phyloP scores from a whole-genome alignment of 2,329 filamentous ascomycete genomes.

The Nemania serpens region DNA sequence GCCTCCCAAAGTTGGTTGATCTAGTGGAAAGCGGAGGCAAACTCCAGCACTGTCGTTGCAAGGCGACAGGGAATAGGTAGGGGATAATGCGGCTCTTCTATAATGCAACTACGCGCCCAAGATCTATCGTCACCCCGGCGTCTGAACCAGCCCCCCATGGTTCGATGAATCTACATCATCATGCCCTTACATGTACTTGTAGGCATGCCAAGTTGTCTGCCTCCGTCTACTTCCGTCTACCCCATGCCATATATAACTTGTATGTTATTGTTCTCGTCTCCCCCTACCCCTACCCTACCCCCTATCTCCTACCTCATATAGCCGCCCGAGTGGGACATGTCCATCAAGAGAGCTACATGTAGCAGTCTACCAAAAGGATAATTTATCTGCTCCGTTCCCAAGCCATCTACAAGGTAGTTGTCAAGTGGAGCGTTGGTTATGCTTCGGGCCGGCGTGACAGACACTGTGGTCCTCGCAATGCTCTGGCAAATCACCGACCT shows the following conservation, averaged over 20 bases:
- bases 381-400: not conserved
- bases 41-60: constrained; percentile 13
- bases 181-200: constrained; percentile 11
- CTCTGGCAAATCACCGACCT: constrained; percentile 14
- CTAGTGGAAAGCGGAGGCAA: not conserved
- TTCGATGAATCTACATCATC: constrained; percentile 20
- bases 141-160: constrained; percentile 10
- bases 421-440: constrained; percentile 2
- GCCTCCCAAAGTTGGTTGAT: not conserved
- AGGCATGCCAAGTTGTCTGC: constrained; percentile 19
- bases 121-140: constrained; percentile 12
- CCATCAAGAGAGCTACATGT: constrained; percentile 16
- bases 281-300: not conserved
- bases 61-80: constrained; percentile 12
- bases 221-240: constrained; percentile 15
- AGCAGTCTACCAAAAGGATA: constrained; percentile 4
- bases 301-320: constrained; percentile 14
- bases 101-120: constrained; percentile 27
- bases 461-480: constrained; percentile 2
- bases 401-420: constrained; percentile 2
- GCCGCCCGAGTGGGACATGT: constrained; percentile 24
- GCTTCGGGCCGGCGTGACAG: constrained; percentile 10
- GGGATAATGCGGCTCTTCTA: constrained; percentile 28
- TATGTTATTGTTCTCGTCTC: constrained; percentile 19
- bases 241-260: constrained; percentile 23